Evolutionary conservation across 2,329 filamentous ascomycete species (phyloP), one percentile per base, ranked within the genome.

Genomic region (Ascosphaera apis): DNA sequence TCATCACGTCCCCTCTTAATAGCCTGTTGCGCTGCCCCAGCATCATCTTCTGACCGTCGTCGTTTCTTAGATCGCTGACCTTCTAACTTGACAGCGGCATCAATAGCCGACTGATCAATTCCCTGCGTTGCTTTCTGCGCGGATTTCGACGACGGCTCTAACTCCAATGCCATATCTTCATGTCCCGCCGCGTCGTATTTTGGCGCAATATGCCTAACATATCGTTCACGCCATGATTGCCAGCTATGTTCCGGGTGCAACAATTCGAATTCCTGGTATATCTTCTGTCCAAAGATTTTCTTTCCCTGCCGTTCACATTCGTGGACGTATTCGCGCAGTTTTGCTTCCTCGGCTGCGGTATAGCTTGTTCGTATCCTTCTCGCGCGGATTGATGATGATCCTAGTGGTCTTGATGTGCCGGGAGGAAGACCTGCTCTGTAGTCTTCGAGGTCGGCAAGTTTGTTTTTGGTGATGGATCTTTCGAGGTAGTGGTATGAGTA

Each of bases 401-500:
- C 59, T 28, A 58, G 52, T 13, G 57, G 57, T 34, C 68, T 60
- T 15, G 57, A 49, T 12, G 48, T 48, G n/a, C 55, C 57, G 30
- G 43, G 40, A 4, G 52, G 49, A 8, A 62, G 57, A 5, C 65
- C 65, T 33, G 60, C 61, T 11, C 46, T 50, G 44, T 70, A 57
- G 11, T 54, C 42, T 36, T 63, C 56, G 1, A 63, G 53, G 39
- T 66, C 53, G 36, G 63, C 58, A 4, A 72, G 44, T 27, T 48
- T 46, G 6, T 62, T 62, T 11, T 60, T 51, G 13, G 53, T 48
- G 36, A 74, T 51, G 0, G 67, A 72, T 28, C 55, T 47, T 31
- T 71, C 65, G 34, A 76, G 58, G 47, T 65, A 74, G 39, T 54
- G 59, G 46, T 67, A 76, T 1, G 67, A 72, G 41, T 66, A 59